These are phyloP conservation scores for Fremontodendron californicum DNA, from an alignment of 345 rosid species.

Conservation along the genomic window DNA sequence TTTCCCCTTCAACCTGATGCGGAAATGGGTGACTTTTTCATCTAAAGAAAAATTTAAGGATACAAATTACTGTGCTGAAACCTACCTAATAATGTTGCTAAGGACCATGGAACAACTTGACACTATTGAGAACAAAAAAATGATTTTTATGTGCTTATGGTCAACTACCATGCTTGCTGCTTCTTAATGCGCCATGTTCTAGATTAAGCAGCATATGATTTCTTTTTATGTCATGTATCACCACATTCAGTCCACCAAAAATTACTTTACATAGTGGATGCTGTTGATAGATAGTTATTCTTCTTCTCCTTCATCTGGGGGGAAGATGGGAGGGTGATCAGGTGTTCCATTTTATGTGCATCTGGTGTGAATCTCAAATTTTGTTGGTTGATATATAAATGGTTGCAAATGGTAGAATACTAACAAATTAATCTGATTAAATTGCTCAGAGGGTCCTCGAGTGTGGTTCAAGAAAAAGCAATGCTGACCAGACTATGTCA, in stretches of 20 bases:
- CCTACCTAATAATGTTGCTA: neutral
- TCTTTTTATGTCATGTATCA: neutral
- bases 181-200: neutral
- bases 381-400: neutral
- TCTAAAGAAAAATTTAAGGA: neutral
- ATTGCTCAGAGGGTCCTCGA: conserved; percentile 72
- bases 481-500: conserved; percentile 50
- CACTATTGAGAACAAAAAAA: neutral
- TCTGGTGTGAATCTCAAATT: neutral
- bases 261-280: too few relatives aligned
- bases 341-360: too few relatives aligned
- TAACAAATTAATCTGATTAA: conserved; percentile 22
- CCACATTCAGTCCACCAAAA: neutral
- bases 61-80: neutral
- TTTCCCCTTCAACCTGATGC: neutral
- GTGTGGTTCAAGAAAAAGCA: conserved; percentile 70
- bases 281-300: neutral
- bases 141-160: neutral
- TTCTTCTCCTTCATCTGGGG: neutral
- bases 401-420: neutral
- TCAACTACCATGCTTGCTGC: neutral
- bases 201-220: neutral
- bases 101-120: neutral
- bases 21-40: neutral
- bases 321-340: neutral